phyloP scores from a whole-genome alignment of 129 eudicot genomes.

The Lactuca saligna region DNA sequence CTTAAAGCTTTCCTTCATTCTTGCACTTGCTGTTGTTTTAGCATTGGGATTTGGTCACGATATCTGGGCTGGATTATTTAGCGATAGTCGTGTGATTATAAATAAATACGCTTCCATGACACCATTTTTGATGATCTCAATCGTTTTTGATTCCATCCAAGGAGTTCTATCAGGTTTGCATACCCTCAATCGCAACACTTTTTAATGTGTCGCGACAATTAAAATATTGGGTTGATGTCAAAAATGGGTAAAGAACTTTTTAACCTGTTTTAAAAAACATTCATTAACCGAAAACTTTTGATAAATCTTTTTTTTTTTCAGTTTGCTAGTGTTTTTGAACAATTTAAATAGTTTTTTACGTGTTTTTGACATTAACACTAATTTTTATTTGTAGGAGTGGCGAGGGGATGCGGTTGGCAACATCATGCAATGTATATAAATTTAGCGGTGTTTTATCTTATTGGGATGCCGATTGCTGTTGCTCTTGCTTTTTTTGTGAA shows the following conservation, averaged over 20 bases:
- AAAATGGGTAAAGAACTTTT: no score
- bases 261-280: no score
- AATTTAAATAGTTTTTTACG: no score
- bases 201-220: no score
- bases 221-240: no score
- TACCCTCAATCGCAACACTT: no score
- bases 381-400: constrained; percentile 51
- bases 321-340: no score
- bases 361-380: no score
- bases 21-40: constrained; percentile 43
- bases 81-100: constrained; percentile 53
- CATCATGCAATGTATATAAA: constrained; percentile 54
- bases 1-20: constrained; percentile 57
- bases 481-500: constrained; percentile 58
- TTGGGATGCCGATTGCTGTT: constrained; percentile 71
- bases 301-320: no score
- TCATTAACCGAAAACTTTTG: no score
- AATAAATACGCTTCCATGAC: constrained; percentile 54
- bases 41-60: constrained; percentile 65
- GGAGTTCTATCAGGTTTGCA: constrained; percentile 76
- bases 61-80: constrained; percentile 72
- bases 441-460: constrained; percentile 46
- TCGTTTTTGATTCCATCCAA: constrained; percentile 67
- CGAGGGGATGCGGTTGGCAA: constrained; percentile 97
- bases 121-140: constrained; percentile 54